phyloP scores from a whole-genome alignment of 2,329 filamentous ascomycete species.

The Paecilomyces sp. region DNA sequence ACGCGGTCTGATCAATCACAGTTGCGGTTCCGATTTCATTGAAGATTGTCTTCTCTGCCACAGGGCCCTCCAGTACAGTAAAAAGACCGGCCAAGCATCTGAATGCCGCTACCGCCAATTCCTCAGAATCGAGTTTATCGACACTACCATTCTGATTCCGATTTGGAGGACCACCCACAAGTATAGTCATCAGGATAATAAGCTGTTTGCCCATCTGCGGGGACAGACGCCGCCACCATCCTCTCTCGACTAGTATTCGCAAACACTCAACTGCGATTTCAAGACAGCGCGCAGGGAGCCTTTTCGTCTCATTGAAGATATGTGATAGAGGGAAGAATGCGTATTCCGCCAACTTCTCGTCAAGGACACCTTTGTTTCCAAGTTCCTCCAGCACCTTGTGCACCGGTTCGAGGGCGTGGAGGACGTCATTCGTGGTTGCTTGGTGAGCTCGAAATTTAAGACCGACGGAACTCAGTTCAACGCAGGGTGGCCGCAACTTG shows the following conservation, averaged over 20 bases:
- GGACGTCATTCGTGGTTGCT: conserved; percentile 39
- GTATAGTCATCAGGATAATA: conserved; percentile 73
- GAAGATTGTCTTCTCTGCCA: conserved; percentile 37
- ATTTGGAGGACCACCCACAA: conserved; percentile 66
- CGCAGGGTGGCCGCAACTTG: conserved; percentile 52
- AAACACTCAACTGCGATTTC: conserved; percentile 74
- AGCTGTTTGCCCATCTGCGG: conserved; percentile 73
- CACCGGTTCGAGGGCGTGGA: conserved; percentile 41
- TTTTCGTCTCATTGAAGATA: conserved; percentile 69
- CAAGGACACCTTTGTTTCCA: conserved; percentile 44
- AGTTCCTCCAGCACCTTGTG: conserved; percentile 33
- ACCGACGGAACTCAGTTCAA: conserved; percentile 50
- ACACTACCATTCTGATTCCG: conserved; percentile 28
- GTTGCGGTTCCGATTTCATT: conserved; percentile 58
- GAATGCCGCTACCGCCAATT: conserved; percentile 66
- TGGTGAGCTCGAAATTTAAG: conserved; percentile 44
- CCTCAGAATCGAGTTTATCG: conserved; percentile 50
- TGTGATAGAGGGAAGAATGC: conserved; percentile 88
- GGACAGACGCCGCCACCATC: conserved; percentile 69
- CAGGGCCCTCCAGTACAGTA: conserved; percentile 45
- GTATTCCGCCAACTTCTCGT: conserved; percentile 85
- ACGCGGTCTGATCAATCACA: conserved; percentile 73
- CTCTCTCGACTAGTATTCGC: conserved; percentile 63
- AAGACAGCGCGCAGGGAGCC: conserved; percentile 59
- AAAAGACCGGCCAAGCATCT: conserved; percentile 63